These are phyloP conservation scores for Hypoxylon sp. DNA, from an alignment of 2,329 filamentous ascomycete species.

Conservation along the genomic window DNA sequence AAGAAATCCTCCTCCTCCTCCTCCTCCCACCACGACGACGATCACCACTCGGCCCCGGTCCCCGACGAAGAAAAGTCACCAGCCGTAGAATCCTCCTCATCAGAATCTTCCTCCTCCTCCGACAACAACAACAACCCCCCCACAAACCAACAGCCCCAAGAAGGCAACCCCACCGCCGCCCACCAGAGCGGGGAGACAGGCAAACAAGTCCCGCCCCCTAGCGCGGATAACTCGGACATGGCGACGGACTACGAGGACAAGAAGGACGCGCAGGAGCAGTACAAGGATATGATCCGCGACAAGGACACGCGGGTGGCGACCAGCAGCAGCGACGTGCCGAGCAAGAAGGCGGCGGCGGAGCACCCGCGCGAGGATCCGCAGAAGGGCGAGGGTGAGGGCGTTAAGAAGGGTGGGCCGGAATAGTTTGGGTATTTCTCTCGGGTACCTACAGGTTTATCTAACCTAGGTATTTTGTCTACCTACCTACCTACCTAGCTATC, in stretches of 20 bases:
- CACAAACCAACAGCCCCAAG: not conserved
- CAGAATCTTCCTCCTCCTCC: conserved; percentile 10
- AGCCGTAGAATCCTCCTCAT: conserved; percentile 22
- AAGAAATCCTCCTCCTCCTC: conserved; percentile 1
- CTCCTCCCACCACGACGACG: not conserved
- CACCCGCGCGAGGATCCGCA: conserved; percentile 50
- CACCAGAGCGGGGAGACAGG: conserved; percentile 36
- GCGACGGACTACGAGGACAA: conserved; percentile 44
- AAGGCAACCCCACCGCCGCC: conserved; percentile 24
- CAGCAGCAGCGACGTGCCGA: conserved; percentile 44
- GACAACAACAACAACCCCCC: conserved; percentile 3
- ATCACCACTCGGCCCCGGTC: conserved; percentile 14
- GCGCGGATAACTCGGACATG: conserved; percentile 41
- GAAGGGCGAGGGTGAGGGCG: conserved; percentile 49
- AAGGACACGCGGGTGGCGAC: conserved; percentile 45
- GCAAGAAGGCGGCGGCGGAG: conserved; percentile 48
- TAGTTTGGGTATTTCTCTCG: not conserved
- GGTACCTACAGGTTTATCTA: not conserved
- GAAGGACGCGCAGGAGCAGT: conserved; percentile 46
- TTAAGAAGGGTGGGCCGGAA: conserved; percentile 41
- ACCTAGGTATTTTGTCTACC: not conserved
- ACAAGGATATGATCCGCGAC: conserved; percentile 42
- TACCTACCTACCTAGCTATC: not conserved
- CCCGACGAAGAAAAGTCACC: conserved; percentile 31
- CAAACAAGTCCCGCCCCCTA: conserved; percentile 35